Base-by-base conservation (phyloP, 257 asterid genomes). In the Misopates orontium region DNA sequence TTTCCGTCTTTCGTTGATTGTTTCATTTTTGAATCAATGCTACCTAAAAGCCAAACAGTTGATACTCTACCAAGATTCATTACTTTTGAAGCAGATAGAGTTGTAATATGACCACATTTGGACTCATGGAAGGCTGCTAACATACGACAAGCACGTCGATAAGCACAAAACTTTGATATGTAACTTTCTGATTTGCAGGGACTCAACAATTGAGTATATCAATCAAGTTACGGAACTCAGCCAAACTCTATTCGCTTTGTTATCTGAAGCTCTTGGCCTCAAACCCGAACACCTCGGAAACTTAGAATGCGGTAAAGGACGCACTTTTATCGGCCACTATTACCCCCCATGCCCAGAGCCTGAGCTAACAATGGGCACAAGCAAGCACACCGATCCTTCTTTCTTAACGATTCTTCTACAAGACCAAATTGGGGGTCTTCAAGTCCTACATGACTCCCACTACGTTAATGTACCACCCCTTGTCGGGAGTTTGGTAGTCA, bases 231-330 rank as follows among this genome's bases (percentile, higher is more conserved):
- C 79, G 1, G 44, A 62, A 36, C 66, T 87, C n/a, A 90, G 83
- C 31, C 73, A 76, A 40, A 78, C 75, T 39, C 47, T 90, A 17
- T 68, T 80, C 13, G 80, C 68, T 49, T 47, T 87, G n/a, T 60
- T 87, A 64, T 83, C 96, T 0, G 95, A 88, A 71, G 95, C 91
- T n/a, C 87, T 90, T 11, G 93, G 84, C 9, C 78, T 90, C n/a
- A 69, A 86, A 68, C 62, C 59, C 0, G 77, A 81, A 14, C 64
- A 67, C 67, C 69, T 85, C 10, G 75, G 69, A 12, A 64, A 49
- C 53, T 20, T 80, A 70, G 87, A 73, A 62, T 87, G 95, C 4
- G 76, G 65, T 12, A 56, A 3, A 13, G 78, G 77, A 0, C 74
- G 83, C n/a, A 58, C 66, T 10, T 74, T 79, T 28, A 48, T 73